Conservation (phyloP, 192 early-diverging fungal species). For the Jimgerdemannia flammicorona region DNA sequence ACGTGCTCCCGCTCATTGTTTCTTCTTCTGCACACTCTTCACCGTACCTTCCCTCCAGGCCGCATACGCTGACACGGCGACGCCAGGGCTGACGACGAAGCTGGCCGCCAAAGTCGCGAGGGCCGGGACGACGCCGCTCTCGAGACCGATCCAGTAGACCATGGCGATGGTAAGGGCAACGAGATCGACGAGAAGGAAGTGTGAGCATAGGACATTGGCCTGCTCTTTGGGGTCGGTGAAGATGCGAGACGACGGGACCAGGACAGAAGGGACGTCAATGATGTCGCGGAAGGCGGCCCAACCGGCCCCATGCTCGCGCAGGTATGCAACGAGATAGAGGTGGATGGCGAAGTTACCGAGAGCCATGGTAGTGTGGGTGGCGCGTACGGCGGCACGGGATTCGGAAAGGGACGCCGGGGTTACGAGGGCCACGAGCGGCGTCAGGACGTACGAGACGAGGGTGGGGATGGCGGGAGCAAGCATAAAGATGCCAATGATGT, state of each 20-base stretch:
- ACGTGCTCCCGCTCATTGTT: not conserved
- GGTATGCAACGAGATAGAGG: not conserved
- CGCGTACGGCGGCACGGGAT: not conserved
- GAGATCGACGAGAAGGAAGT: not conserved
- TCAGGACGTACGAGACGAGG: not conserved
- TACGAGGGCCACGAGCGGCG: not conserved
- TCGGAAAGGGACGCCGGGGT: not conserved
- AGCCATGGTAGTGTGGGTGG: not conserved
- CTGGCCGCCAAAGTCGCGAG: not conserved
- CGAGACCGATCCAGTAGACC: not conserved
- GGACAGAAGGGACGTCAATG: not conserved
- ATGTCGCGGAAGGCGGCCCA: not conserved
- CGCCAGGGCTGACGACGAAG: not conserved
- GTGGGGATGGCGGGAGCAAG: slow-evolving; percentile 1
- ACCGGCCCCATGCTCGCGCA: not conserved
- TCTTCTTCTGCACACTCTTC: not conserved
- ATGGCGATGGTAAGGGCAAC: not conserved
- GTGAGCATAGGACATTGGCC: not conserved
- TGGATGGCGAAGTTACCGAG: not conserved
- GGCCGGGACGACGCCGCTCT: not conserved
- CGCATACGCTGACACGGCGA: not conserved
- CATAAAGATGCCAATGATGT: not conserved
- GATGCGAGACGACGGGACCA: not conserved
- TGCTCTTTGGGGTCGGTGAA: not conserved
- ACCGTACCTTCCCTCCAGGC: not conserved